Evolutionary conservation across 1,284 basidiomycete species (phyloP).

Genomic region (Mycosarcoma mackinlayi): DNA sequence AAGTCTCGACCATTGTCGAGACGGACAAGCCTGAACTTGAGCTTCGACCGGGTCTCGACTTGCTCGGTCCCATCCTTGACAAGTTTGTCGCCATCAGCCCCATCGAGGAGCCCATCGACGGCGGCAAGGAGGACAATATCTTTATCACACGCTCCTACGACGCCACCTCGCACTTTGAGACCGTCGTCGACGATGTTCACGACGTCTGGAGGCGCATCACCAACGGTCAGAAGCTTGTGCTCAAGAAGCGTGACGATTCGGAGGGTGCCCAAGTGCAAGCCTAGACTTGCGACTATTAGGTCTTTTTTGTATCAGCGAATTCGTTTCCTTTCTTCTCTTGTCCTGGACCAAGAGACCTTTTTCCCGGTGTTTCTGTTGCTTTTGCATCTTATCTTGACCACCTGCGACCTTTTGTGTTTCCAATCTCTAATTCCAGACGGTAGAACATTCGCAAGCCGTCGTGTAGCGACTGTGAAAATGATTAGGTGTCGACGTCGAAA

Average conservation of each 20-base stretch:
- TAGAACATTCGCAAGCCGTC: no score
- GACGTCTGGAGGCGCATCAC: constrained; percentile 66
- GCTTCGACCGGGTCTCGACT: constrained; percentile 87
- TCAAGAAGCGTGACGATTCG: constrained; percentile 63
- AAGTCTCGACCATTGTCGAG: constrained; percentile 98
- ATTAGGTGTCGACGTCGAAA: no score
- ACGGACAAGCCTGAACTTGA: constrained; percentile 92
- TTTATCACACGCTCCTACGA: constrained; percentile 98
- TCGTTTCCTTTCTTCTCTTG: not conserved
- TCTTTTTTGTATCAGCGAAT: no score
- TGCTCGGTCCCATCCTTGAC: constrained; percentile 92
- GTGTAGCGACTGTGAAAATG: no score
- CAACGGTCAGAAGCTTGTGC: constrained; percentile 63
- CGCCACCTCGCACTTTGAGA: constrained; percentile 98
- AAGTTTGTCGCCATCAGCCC: constrained; percentile 95
- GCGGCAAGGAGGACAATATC: constrained; percentile 84
- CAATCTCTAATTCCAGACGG: not conserved
- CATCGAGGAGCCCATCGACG: constrained; percentile 86
- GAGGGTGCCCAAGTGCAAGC: constrained; percentile 67
- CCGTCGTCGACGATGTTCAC: constrained; percentile 72
- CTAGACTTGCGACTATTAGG: constrained; percentile 12
- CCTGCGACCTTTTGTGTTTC: no score
- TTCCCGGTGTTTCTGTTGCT: no score
- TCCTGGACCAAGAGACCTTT: no score
- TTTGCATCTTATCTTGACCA: no score